Evolutionary conservation across 495 filamentous ascomycete species (phyloP).

Genomic region (Penicillium waksmanii): DNA sequence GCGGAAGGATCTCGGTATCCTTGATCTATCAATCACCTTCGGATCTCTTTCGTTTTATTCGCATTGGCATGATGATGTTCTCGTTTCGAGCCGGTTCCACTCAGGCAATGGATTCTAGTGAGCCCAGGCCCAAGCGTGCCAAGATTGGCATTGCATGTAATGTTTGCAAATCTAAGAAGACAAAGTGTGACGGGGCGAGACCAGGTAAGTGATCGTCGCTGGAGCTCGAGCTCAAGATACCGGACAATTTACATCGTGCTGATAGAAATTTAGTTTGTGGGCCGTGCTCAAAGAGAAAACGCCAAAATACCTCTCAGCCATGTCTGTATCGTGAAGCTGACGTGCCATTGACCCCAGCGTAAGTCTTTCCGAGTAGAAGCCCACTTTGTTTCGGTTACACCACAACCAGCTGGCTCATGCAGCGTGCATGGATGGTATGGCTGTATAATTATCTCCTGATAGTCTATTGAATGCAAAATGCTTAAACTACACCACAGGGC

Average conservation of each 20-base stretch:
- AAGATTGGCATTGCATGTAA: conserved; percentile 19
- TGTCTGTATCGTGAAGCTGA: conserved; percentile 10
- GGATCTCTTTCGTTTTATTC: background rate
- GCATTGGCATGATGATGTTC: conserved; percentile 16
- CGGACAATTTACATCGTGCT: background rate
- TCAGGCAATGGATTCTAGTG: background rate
- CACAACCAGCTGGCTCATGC: background rate
- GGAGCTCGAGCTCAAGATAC: background rate
- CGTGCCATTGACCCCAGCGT: background rate
- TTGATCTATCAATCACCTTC: background rate
- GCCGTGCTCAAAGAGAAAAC: conserved; percentile 18
- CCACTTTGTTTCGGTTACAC: background rate
- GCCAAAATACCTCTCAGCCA: conserved; percentile 1
- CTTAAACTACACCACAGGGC: background rate
- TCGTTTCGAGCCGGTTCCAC: conserved; percentile 12
- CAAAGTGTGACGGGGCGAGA: conserved; percentile 19
- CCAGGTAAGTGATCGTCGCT: conserved; percentile 5
- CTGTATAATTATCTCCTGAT: no score
- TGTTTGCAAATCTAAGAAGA: conserved; percentile 18
- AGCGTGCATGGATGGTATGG: background rate
- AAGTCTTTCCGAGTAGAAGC: background rate
- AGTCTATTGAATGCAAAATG: background rate
- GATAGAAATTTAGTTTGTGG: conserved; percentile 15
- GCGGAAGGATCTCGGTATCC: conserved; percentile 2
- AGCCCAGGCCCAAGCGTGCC: conserved; percentile 14